A percentile compares a stretch with the other conserved stretches of the same genome.
Evolutionary conservation across 306 rosid genomes (phyloP).

Genomic region (Ceratonia siliqua): DNA sequence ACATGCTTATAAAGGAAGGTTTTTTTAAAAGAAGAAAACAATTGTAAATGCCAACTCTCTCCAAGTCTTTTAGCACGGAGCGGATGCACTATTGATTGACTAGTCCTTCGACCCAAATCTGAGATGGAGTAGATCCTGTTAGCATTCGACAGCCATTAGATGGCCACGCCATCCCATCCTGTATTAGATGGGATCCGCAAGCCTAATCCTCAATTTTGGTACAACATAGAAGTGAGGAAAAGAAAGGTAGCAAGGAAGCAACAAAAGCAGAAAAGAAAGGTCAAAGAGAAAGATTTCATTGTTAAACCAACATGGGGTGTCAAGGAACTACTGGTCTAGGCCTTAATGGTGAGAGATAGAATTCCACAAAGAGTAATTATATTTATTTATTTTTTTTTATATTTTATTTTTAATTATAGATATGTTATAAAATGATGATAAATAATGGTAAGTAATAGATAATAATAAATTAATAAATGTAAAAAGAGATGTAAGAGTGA

Average conservation of each 20-base stretch:
- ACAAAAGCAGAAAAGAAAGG: slow-evolving; percentile 16
- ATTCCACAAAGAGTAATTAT: too few relatives aligned
- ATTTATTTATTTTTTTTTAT: too few relatives aligned
- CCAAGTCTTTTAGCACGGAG: background rate
- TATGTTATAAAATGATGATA: too few relatives aligned
- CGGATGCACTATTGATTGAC: slow-evolving; percentile 10
- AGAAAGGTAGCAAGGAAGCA: slow-evolving; percentile 1
- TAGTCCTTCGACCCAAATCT: too few relatives aligned
- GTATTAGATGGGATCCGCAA: too few relatives aligned
- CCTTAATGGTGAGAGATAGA: background rate
- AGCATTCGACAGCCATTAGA: too few relatives aligned
- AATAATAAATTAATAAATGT: too few relatives aligned
- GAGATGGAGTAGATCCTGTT: too few relatives aligned
- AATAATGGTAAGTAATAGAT: too few relatives aligned
- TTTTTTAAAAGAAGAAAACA: background rate
- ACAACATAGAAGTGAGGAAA: background rate
- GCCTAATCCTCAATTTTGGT: background rate
- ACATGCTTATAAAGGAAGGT: background rate
- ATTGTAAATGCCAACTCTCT: background rate
- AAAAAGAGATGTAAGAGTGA: too few relatives aligned
- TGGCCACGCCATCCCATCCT: too few relatives aligned
- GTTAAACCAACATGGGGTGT: background rate
- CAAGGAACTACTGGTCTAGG: background rate
- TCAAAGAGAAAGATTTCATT: slow-evolving; percentile 2
- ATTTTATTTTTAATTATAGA: too few relatives aligned